A percentile compares a stretch with the other conserved stretches of the same genome.
phyloP scores from a whole-genome alignment of 768 basidiomycete genomes.

The Hygrophorus pudorinus region DNA sequence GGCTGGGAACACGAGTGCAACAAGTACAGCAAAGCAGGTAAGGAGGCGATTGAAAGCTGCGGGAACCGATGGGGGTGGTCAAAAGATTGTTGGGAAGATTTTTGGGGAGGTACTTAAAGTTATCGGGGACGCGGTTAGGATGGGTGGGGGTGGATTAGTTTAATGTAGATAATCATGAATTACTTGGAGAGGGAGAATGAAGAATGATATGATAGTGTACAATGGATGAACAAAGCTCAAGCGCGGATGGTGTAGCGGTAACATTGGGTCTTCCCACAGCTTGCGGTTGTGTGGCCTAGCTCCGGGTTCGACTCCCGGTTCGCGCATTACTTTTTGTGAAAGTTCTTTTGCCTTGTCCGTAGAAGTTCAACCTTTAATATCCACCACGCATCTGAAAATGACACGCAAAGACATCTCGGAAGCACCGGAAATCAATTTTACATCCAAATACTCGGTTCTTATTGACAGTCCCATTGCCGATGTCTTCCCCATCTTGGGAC shows the following conservation, averaged over 20 bases:
- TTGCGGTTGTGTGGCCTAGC: slow-evolving; percentile 28
- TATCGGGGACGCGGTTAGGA: slow-evolving; percentile 56
- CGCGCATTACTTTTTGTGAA: slow-evolving; percentile 27
- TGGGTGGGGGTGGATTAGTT: slow-evolving; percentile 70
- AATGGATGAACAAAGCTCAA: neutral
- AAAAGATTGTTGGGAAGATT: slow-evolving; percentile 25
- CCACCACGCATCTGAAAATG: too few species aligned
- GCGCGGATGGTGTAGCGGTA: slow-evolving; percentile 70
- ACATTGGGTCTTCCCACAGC: slow-evolving; percentile 77
- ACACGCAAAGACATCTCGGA: too few species aligned
- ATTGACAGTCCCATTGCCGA: slow-evolving; percentile 19
- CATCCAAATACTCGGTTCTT: slow-evolving; percentile 17
- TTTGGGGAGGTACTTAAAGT: slow-evolving; percentile 45
- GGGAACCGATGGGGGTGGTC: slow-evolving; percentile 26
- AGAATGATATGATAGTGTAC: neutral
- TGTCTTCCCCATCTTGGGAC: slow-evolving; percentile 21
- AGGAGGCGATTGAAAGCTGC: slow-evolving; percentile 41
- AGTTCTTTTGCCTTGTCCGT: too few species aligned
- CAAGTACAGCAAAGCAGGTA: slow-evolving; percentile 45
- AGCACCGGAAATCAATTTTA: too few species aligned
- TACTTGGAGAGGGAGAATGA: neutral
- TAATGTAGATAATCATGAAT: slow-evolving; percentile 17
- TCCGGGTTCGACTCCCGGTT: slow-evolving; percentile 48
- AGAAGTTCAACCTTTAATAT: too few species aligned
- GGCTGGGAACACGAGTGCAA: slow-evolving; percentile 11